Evolutionary conservation across 257 asterid genomes (phyloP).

Genomic region (Leonotis leonurus): DNA sequence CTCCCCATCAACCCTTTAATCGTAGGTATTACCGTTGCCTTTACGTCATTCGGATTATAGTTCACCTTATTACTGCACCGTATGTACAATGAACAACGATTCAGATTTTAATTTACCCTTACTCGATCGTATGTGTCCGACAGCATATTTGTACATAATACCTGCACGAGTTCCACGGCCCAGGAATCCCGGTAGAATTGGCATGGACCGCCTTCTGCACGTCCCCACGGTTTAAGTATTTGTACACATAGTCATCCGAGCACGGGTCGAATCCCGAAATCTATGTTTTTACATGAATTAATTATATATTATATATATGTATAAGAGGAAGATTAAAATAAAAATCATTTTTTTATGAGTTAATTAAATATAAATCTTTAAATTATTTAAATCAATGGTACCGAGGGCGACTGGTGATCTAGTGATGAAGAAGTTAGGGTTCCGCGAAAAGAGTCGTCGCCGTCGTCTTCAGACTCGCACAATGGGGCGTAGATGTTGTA

Average conservation of each 20-base stretch:
- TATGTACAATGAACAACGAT: no score
- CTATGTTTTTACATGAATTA: no score
- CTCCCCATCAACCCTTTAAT: constrained; percentile 39
- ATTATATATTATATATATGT: no score
- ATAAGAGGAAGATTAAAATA: no score
- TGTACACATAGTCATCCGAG: constrained; percentile 22
- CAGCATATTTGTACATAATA: not conserved
- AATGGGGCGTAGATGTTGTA: constrained; percentile 47
- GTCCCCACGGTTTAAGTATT: constrained; percentile 33
- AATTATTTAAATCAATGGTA: not conserved
- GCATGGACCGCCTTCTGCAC: constrained; percentile 55
- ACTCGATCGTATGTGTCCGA: no score
- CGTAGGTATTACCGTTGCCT: constrained; percentile 29
- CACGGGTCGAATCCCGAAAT: constrained; percentile 43
- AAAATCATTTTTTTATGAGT: no score
- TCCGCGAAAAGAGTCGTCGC: not conserved
- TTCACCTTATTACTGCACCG: not conserved
- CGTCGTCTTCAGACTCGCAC: constrained; percentile 14
- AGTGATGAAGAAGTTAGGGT: no score
- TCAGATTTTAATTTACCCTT: no score
- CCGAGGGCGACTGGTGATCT: no score
- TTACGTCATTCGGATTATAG: constrained; percentile 16
- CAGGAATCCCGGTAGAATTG: constrained; percentile 26
- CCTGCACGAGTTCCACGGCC: constrained; percentile 47
- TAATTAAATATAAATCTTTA: no score